Percentiles rank a stretch among this genome's conserved stretches.
phyloP scores from a whole-genome alignment of 2,329 filamentous ascomycete species.

The Colletotrichum graminicola region DNA sequence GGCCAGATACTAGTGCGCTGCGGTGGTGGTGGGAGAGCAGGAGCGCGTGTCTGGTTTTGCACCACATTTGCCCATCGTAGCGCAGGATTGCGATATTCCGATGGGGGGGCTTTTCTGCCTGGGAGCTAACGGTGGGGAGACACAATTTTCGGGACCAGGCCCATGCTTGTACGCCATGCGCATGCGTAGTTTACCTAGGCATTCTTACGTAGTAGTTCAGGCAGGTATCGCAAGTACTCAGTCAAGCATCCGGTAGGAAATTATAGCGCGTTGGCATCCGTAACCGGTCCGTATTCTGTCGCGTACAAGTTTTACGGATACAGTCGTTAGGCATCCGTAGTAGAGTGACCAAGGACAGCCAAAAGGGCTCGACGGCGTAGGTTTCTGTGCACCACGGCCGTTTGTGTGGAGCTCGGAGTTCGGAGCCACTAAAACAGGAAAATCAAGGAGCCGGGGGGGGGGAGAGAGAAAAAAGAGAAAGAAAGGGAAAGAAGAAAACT shows the following conservation, averaged over 20 bases:
- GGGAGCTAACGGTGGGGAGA: constrained; percentile 19
- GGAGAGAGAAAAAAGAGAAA: background rate
- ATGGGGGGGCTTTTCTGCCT: constrained; percentile 10
- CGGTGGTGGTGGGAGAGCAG: constrained; percentile 3
- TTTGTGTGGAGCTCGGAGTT: constrained; percentile 13
- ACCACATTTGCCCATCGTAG: constrained; percentile 36
- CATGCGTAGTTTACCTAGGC: background rate
- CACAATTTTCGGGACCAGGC: background rate
- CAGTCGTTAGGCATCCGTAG: background rate
- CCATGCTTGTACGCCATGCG: background rate
- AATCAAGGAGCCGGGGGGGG: background rate
- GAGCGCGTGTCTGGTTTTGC: constrained; percentile 1
- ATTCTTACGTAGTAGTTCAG: too few relatives aligned
- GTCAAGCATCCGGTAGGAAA: background rate
- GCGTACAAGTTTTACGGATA: background rate
- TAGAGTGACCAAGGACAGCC: background rate
- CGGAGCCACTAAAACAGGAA: background rate
- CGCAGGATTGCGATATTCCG: constrained; percentile 38
- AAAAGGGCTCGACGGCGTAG: constrained; percentile 8
- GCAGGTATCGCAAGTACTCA: constrained; percentile 6
- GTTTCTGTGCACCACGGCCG: constrained; percentile 19
- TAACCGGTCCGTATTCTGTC: background rate
- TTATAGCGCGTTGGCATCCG: background rate
- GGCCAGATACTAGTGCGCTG: background rate
- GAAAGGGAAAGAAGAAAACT: constrained; percentile 15